Percentiles rank a stretch among this genome's conserved stretches.
Evolutionary conservation across 1,139 yeast species (phyloP).

Genomic region (Chernovozyma aurita): DNA sequence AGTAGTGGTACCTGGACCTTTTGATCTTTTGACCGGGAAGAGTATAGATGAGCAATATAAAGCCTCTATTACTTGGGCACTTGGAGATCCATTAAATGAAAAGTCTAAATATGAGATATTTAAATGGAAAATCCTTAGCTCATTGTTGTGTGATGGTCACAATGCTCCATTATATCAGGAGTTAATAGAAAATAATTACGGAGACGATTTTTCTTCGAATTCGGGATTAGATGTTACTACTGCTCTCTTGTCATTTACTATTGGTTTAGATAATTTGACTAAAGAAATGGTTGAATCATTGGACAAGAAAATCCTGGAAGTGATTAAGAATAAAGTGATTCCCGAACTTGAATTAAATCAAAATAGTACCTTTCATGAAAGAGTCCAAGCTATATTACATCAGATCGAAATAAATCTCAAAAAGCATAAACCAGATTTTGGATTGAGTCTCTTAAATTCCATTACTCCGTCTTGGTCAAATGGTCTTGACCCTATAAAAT

Average conservation of each 20-base stretch:
- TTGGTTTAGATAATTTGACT: slow-evolving; percentile 79
- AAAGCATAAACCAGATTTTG: slow-evolving; percentile 88
- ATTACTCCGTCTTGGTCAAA: slow-evolving; percentile 83
- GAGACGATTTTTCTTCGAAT: slow-evolving; percentile 83
- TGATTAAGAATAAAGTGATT: slow-evolving; percentile 31
- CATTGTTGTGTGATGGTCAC: slow-evolving; percentile 83
- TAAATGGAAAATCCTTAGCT: slow-evolving; percentile 67
- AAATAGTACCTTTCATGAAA: slow-evolving; percentile 51
- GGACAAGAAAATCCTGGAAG: slow-evolving; percentile 40
- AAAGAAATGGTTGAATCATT: slow-evolving; percentile 44
- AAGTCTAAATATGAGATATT: slow-evolving; percentile 55
- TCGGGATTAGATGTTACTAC: slow-evolving; percentile 86
- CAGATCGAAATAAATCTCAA: slow-evolving; percentile 82
- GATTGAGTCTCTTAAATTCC: slow-evolving; percentile 70
- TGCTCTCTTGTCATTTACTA: slow-evolving; percentile 69
- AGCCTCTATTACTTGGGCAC: slow-evolving; percentile 82
- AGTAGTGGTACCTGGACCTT: slow-evolving; percentile 50
- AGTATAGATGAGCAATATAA: slow-evolving; percentile 70
- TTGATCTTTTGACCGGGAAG: slow-evolving; percentile 66
- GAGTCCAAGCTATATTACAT: slow-evolving; percentile 80
- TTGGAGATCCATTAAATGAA: slow-evolving; percentile 68
- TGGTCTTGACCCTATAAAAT: slow-evolving; percentile 63
- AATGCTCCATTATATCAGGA: slow-evolving; percentile 84
- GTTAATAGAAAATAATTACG: slow-evolving; percentile 78
- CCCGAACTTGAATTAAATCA: slow-evolving; percentile 36